Evolutionary conservation across 2,329 filamentous ascomycete species (phyloP), one percentile per base, ranked within the genome.

Genomic region (Neophaeococcomyces mojaviensis): DNA sequence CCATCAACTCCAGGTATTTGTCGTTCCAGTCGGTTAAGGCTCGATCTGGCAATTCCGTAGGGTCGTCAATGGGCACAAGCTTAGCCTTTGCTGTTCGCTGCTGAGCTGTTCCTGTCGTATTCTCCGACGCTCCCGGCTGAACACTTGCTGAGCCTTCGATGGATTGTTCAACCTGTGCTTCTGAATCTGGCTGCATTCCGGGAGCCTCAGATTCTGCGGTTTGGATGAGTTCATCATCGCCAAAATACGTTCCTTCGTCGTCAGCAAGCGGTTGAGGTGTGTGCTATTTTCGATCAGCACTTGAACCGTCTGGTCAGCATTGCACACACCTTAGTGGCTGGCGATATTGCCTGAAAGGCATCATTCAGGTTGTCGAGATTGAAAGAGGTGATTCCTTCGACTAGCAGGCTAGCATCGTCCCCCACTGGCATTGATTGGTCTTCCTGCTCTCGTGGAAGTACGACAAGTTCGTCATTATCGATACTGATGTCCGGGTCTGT

Each of bases 1-100:
- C 66, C 77, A 86, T 88, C 52, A 81, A 82, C 9, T 66, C 55
- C 1, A 75, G 52, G 51, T 85, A 86, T 22, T 78, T 66, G 2
- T 67, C 64, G 49, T 77, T 76, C 76, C 78, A 82, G n/a, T 64
- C 60, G 1, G 68, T 64, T 2, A 85, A 62, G 16, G 79, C 76
- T 4, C 67, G 63, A 54, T 79, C 82, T 48, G 69, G 70, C 19
- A 84, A 61, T 49, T 76, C 72, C 10, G 71, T 72, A 2, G 57
- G 62, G 7, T 59, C 53, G 52, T 84, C 81, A 2, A 68, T 53
- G 0, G 60, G 59, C 9, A 82, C 55, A 2, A 59, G 43, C 49
- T 70, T 28, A 57, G 63, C 37, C 64, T 66, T 49, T 60, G 67
- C 9, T 54, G 49, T 37, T 19, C 33, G 32, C 32, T 44, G 32